phyloP scores from a whole-genome alignment of 2,329 filamentous ascomycete species.

The Paracamarosporium sp. region DNA sequence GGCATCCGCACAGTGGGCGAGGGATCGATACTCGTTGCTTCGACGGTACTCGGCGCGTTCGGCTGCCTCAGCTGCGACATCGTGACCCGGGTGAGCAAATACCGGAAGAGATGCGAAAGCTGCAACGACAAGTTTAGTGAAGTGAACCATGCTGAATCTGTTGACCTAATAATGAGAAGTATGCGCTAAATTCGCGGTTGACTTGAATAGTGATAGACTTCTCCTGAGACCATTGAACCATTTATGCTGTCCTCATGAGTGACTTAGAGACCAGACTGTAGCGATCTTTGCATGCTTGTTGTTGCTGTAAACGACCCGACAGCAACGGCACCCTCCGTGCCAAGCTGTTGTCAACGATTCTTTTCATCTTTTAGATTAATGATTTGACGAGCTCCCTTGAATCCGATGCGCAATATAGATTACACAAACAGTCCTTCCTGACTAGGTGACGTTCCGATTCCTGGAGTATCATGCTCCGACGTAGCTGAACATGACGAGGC shows the following conservation, averaged over 20 bases:
- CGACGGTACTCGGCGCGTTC: slow-evolving; percentile 47
- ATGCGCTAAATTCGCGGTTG: neutral
- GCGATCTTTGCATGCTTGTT: neutral
- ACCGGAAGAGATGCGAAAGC: neutral
- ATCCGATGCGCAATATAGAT: neutral
- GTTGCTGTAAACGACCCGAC: neutral
- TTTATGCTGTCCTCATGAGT: neutral
- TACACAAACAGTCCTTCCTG: neutral
- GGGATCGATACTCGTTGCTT: slow-evolving; percentile 11
- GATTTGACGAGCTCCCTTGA: neutral
- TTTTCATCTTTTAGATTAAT: neutral
- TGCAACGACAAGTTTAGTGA: neutral
- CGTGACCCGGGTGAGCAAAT: neutral
- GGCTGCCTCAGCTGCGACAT: slow-evolving; percentile 33
- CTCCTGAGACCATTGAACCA: neutral
- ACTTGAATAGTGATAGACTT: neutral
- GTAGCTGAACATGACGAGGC: neutral
- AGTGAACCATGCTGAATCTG: slow-evolving; percentile 29
- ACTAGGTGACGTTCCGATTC: neutral
- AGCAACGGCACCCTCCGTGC: neutral
- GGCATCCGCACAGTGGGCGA: neutral
- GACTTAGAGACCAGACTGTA: neutral
- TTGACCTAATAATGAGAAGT: neutral
- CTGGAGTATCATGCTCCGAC: neutral
- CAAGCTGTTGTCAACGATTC: neutral